These are phyloP conservation scores for Psilocybe mexicana DNA, from an alignment of 1,284 basidiomycete genomes.

Conservation along the genomic window DNA sequence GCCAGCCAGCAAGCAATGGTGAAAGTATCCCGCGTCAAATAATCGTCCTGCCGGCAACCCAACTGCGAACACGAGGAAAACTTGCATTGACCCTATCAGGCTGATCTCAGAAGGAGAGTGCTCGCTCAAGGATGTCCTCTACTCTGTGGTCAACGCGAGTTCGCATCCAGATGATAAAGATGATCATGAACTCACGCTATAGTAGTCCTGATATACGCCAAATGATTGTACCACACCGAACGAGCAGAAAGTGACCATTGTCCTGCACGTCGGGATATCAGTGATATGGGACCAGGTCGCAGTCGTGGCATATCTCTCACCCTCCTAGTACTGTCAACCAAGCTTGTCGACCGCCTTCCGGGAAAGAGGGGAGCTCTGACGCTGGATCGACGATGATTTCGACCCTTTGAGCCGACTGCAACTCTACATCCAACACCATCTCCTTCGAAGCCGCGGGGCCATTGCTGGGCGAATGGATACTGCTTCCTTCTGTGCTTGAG, in stretches of 20 bases:
- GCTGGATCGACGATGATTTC: conserved; percentile 7
- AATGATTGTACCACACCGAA: conserved; percentile 36
- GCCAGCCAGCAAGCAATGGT: conserved; percentile 23
- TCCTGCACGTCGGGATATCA: conserved; percentile 15
- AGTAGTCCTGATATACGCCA: conserved; percentile 36
- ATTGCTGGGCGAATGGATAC: conserved; percentile 5
- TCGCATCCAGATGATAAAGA: conserved; percentile 17
- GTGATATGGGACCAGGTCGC: not conserved
- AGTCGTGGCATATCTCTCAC: conserved; percentile 22
- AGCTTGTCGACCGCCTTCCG: conserved; percentile 24
- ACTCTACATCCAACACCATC: conserved; percentile 9
- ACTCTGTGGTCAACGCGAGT: conserved; percentile 6
- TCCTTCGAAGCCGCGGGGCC: conserved; percentile 4
- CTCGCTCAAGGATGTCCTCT: conserved; percentile 18
- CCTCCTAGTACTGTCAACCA: conserved; percentile 33
- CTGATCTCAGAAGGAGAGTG: conserved; percentile 24
- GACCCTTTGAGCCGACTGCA: not conserved
- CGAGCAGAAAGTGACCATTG: conserved; percentile 29
- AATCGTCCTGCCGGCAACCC: conserved; percentile 32
- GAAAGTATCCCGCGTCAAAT: conserved; percentile 37
- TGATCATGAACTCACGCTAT: conserved; percentile 15
- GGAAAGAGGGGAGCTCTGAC: conserved; percentile 17
- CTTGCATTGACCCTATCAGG: conserved; percentile 36
- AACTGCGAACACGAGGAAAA: conserved; percentile 33
- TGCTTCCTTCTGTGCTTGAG: conserved; percentile 15